A percentile compares a stretch with the other conserved stretches of the same genome.
Conservation (phyloP, 1,284 basidiomycete species). For the Mycena citricolor region DNA sequence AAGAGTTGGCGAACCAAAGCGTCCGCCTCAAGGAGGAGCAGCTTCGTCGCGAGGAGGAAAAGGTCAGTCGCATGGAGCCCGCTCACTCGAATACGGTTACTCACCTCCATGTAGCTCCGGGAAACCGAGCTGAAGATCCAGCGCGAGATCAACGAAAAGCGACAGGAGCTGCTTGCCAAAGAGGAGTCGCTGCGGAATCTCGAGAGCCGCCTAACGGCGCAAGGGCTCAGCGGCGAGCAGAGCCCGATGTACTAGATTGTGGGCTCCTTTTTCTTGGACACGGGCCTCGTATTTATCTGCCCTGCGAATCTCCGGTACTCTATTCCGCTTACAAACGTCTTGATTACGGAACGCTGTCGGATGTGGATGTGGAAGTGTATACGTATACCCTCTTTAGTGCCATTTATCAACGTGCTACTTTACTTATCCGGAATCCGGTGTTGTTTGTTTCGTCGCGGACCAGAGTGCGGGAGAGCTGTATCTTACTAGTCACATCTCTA, state of each 20-base stretch:
- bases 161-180: constrained; percentile 90
- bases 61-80: constrained; percentile 51
- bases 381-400: constrained; percentile 15
- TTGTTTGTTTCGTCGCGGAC: background rate
- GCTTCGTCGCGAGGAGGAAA: constrained; percentile 93
- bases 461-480: no score
- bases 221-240: constrained; percentile 38
- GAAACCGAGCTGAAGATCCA: constrained; percentile 96
- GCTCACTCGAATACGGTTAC: constrained; percentile 1
- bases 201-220: constrained; percentile 75
- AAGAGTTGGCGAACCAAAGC: constrained; percentile 92
- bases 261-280: no score
- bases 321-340: no score
- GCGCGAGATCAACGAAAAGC: constrained; percentile 95
- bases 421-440: constrained; percentile 2
- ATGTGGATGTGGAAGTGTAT: constrained; percentile 10
- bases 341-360: constrained; percentile 1
- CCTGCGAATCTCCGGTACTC: no score
- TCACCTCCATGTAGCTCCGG: constrained; percentile 60
- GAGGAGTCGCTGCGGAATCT: constrained; percentile 83
- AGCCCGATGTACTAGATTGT: no score
- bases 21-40: constrained; percentile 97
- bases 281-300: no score
- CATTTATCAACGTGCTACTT: constrained; percentile 7
- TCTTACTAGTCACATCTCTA: no score